phyloP scores from a whole-genome alignment of 257 asterid genomes.

The Schizonepeta tenuifolia region DNA sequence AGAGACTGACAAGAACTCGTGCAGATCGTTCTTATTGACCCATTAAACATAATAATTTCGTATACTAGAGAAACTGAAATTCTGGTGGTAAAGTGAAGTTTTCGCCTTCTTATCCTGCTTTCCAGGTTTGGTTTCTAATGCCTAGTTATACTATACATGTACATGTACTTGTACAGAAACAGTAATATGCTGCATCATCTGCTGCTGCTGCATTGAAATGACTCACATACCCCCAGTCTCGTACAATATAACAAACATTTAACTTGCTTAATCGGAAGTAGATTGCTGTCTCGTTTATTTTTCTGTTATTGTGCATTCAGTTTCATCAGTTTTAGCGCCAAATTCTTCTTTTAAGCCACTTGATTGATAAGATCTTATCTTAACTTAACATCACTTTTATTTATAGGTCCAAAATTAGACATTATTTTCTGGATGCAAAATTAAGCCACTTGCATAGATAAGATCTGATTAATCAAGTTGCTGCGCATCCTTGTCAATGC shows the following conservation, averaged over 20 bases:
- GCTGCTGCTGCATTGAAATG: background rate
- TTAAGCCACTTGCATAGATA: too few species aligned
- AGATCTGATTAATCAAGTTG: too few species aligned
- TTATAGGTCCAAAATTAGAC: too few species aligned
- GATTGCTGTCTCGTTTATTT: background rate
- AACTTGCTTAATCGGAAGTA: background rate
- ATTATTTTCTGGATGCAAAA: too few species aligned
- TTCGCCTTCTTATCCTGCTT: background rate
- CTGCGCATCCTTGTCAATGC: too few species aligned
- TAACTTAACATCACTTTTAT: too few species aligned
- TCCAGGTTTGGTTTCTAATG: background rate
- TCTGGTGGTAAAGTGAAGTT: conserved; percentile 21
- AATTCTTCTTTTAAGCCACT: too few species aligned
- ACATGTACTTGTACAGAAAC: conserved; percentile 6
- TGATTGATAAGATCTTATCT: too few species aligned
- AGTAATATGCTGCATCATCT: background rate
- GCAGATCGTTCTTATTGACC: conserved; percentile 11
- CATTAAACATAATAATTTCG: conserved; percentile 7
- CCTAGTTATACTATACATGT: background rate
- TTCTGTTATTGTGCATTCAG: background rate
- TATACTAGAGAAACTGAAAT: conserved; percentile 18
- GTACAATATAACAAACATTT: background rate
- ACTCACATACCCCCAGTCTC: background rate
- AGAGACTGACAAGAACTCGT: conserved; percentile 19
- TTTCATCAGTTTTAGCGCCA: too few species aligned